Conservation (phyloP, 192 early-diverging fungal genomes). For the Chytriomyces hyalinus region DNA sequence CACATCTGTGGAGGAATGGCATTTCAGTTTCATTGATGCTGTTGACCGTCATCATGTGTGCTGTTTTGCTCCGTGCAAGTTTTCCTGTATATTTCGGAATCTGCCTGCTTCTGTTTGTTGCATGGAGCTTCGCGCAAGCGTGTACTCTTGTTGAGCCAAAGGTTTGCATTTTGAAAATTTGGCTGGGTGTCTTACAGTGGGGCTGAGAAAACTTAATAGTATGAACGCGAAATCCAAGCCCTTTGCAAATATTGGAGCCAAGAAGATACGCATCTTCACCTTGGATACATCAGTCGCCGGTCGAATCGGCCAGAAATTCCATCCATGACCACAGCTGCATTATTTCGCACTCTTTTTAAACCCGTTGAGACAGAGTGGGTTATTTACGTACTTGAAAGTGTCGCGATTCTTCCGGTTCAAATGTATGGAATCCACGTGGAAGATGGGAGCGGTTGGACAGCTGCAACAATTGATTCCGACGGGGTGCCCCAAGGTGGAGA, state of each 20-base stretch:
- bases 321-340: neutral
- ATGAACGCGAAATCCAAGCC: neutral
- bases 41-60: neutral
- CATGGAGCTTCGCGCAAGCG: conserved; percentile 21
- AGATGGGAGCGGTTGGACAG: conserved; percentile 32
- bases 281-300: conserved; percentile 4
- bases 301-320: neutral
- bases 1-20: conserved; percentile 3
- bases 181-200: neutral
- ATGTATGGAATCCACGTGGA: conserved; percentile 18
- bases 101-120: conserved; percentile 5
- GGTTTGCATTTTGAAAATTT: neutral
- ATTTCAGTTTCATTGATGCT: conserved; percentile 3
- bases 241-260: conserved; percentile 26
- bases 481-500: neutral
- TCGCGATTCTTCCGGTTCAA: conserved; percentile 19
- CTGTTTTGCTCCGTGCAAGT: neutral
- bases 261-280: conserved; percentile 27
- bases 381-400: conserved; percentile 5
- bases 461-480: conserved; percentile 2
- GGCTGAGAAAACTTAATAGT: neutral
- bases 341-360: neutral
- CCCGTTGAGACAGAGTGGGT: conserved; percentile 28
- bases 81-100: conserved; percentile 27
- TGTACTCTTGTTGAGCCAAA: conserved; percentile 13